Conservation (phyloP, 768 basidiomycete genomes). For the Jaapia argillacea region DNA sequence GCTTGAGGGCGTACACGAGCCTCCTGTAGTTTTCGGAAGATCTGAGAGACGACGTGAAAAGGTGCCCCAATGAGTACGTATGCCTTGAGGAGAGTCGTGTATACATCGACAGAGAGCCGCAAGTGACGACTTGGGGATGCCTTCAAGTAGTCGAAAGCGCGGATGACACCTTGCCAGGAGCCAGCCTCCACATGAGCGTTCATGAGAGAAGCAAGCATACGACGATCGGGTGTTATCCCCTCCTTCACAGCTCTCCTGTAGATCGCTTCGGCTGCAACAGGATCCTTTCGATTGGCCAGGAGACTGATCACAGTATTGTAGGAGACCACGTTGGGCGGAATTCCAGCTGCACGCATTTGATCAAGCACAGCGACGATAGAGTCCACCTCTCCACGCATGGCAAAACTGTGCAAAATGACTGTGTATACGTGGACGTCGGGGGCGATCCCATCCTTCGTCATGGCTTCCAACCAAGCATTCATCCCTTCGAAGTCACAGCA, state of each 20-base stretch:
- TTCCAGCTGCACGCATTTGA: slow-evolving; percentile 46
- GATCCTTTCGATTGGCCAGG: slow-evolving; percentile 53
- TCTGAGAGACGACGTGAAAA: slow-evolving; percentile 44
- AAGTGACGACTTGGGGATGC: slow-evolving; percentile 23
- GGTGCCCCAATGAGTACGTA: slow-evolving; percentile 77
- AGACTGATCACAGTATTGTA: slow-evolving; percentile 65
- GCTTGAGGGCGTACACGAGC: slow-evolving; percentile 45
- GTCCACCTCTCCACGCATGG: slow-evolving; percentile 42
- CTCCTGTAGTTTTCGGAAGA: slow-evolving; percentile 49
- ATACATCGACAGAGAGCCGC: slow-evolving; percentile 46
- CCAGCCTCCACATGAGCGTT: slow-evolving; percentile 76
- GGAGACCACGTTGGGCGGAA: slow-evolving; percentile 36
- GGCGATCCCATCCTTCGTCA: slow-evolving; percentile 35
- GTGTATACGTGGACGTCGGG: slow-evolving; percentile 52
- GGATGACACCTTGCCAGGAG: slow-evolving; percentile 68
- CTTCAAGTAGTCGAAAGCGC: slow-evolving; percentile 54
- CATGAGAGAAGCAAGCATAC: slow-evolving; percentile 66
- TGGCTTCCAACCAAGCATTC: slow-evolving; percentile 41
- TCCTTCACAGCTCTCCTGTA: slow-evolving; percentile 55
- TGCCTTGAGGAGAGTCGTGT: slow-evolving; percentile 76
- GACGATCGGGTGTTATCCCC: slow-evolving; percentile 50
- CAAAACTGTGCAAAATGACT: slow-evolving; percentile 49
- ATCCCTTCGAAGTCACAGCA: slow-evolving; percentile 37
- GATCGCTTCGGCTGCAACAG: slow-evolving; percentile 52
- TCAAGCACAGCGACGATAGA: slow-evolving; percentile 39